Evolutionary conservation across 441 rosid genomes (phyloP), one percentile per base, ranked within the genome.

Genomic region (Euphorbia corollata): DNA sequence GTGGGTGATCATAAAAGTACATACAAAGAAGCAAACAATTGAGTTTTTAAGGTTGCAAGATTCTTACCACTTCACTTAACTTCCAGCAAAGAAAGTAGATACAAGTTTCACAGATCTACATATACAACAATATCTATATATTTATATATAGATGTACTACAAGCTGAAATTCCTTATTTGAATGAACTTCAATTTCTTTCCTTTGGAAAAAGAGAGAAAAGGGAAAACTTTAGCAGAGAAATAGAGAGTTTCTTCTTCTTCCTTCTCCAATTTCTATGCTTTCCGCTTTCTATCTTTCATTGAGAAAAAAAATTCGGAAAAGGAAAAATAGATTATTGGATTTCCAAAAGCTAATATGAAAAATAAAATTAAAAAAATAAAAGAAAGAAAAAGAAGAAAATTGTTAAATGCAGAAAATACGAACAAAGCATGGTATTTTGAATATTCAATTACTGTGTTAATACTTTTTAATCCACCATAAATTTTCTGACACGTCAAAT

Each of bases 241-340:
- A 58, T 8, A 45, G 47, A 18, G 30, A 73, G 72, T 34, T 55
- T 8, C n/a, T 65, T 36, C 38, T 70, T 68, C 87, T 77, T 77
- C 82, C 86, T 67, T 83, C 87, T 81, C 84, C 74, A 73, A 70
- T 80, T 78, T 81, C 83, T 76, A 81, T 76, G 86, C 77, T 51
- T 63, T 45, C 32, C 6, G 20, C 54, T 18, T 53, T 53, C 24
- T 30, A 27, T 15, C 39, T 57, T 57, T 4, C 61, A 12, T 12
- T 57, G 61, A 27, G 5, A 56, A 56, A 56, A 41, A 41, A 41
- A 41, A 41, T 8, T 5, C 5, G 9, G 0, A 38, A 5, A 38
- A 51, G 18, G 6, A 8, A 16, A 22, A 18, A 19, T 19, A 53
- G 24, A 18, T 24, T 24, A 56, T 24, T 56, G n/a, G 18, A 3